These are phyloP conservation scores for Fusarium pilosicola DNA, from an alignment of 2,329 filamentous ascomycete genomes.

Conservation along the genomic window DNA sequence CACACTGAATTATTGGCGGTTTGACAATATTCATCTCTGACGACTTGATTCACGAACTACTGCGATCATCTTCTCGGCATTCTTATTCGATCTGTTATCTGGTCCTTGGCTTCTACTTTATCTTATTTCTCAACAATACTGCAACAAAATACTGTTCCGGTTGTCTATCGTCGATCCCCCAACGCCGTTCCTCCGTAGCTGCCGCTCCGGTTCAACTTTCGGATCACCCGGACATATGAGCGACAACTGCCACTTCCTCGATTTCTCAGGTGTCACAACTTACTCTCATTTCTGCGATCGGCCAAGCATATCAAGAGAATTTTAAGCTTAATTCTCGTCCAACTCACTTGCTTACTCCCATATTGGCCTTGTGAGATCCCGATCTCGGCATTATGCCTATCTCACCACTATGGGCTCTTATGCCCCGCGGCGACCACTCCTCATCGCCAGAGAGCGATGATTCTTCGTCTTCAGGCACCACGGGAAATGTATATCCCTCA, in stretches of 20 bases:
- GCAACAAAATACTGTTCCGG: constrained; percentile 5
- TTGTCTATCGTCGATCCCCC: constrained; percentile 31
- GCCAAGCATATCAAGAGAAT: background rate
- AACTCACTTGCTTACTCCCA: background rate
- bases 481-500: constrained; percentile 19
- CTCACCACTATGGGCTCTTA: constrained; percentile 19
- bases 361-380: background rate
- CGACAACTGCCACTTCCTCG: constrained; percentile 8
- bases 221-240: constrained; percentile 31
- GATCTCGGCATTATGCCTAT: constrained; percentile 21
- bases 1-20: constrained; percentile 11
- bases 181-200: constrained; percentile 18
- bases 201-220: constrained; percentile 33
- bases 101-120: background rate
- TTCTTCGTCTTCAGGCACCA: constrained; percentile 21
- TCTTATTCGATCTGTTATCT: background rate
- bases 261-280: constrained; percentile 12
- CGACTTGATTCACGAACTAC: background rate
- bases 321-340: constrained; percentile 24
- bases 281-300: constrained; percentile 2
- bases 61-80: background rate
- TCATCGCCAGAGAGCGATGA: constrained; percentile 35
- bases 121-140: background rate
- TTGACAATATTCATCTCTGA: constrained; percentile 11
- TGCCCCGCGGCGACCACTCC: constrained; percentile 37